phyloP scores from a whole-genome alignment of 2,329 filamentous ascomycete genomes.

The Arthroderma uncinatum region DNA sequence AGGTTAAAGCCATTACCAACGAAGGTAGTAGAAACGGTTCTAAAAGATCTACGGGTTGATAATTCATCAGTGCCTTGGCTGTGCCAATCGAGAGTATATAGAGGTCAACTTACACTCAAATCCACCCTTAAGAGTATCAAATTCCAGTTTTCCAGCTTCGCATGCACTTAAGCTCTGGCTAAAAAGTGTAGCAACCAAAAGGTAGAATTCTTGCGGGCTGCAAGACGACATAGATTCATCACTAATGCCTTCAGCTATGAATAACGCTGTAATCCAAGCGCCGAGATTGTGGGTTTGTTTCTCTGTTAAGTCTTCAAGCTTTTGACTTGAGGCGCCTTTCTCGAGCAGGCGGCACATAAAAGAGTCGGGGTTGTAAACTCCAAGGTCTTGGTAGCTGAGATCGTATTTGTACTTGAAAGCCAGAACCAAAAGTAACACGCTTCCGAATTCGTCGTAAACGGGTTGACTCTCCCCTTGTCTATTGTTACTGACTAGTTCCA shows the following conservation, averaged over 20 bases:
- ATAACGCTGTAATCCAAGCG: constrained; percentile 51
- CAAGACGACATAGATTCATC: constrained; percentile 55
- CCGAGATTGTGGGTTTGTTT: constrained; percentile 48
- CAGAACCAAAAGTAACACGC: constrained; percentile 48
- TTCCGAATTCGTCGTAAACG: constrained; percentile 55
- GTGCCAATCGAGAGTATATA: not conserved
- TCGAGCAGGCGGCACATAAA: constrained; percentile 48
- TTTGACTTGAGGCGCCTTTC: constrained; percentile 36
- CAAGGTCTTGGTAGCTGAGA: constrained; percentile 42
- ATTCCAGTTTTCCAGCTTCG: constrained; percentile 43
- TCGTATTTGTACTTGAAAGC: constrained; percentile 49
- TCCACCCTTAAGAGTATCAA: constrained; percentile 50
- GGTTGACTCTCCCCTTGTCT: constrained; percentile 47
- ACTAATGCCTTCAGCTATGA: constrained; percentile 51
- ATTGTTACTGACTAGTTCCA: not conserved
- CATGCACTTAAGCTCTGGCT: constrained; percentile 50
- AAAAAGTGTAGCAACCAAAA: constrained; percentile 51
- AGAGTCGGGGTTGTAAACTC: constrained; percentile 39
- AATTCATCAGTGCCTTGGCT: constrained; percentile 9
- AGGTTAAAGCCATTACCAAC: constrained; percentile 47
- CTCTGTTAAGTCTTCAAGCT: constrained; percentile 41
- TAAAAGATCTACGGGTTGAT: constrained; percentile 41
- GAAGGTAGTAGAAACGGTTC: constrained; percentile 54
- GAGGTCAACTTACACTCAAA: constrained; percentile 44
- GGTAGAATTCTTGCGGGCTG: constrained; percentile 53